phyloP scores from a whole-genome alignment of 192 early-diverging fungal genomes.

The Podila minutissima region DNA sequence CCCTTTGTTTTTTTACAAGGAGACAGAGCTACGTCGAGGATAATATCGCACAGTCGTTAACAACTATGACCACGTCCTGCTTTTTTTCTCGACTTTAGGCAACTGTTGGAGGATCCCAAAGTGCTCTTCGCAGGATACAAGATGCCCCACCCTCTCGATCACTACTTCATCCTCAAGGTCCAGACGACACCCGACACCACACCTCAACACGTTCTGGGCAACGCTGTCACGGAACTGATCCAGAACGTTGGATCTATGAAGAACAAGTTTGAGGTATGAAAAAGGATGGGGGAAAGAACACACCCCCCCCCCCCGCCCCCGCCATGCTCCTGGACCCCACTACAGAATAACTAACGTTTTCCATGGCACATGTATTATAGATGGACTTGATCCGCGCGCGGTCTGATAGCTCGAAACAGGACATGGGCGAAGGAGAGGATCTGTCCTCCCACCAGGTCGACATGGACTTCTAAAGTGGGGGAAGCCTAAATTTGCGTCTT shows the following conservation, averaged over 20 bases:
- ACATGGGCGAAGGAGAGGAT: conserved; percentile 55
- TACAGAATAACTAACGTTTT: no score
- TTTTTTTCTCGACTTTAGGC: conserved; percentile 55
- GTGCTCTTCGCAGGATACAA: conserved; percentile 98
- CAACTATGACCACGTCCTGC: not conserved
- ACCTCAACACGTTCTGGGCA: conserved; percentile 82
- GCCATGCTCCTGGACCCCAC: no score
- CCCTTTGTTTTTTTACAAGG: not conserved
- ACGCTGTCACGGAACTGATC: conserved; percentile 83
- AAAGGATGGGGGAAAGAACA: not conserved
- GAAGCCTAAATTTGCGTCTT: no score
- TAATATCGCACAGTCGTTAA: no score
- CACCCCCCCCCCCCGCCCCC: no score
- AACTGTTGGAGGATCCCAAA: conserved; percentile 89
- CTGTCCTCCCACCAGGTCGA: conserved; percentile 64
- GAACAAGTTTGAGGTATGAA: conserved; percentile 79
- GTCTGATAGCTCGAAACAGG: conserved; percentile 57
- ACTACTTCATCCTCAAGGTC: conserved; percentile 89
- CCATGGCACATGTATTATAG: conserved; percentile 3
- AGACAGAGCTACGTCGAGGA: not conserved
- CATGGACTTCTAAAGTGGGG: conserved; percentile 66
- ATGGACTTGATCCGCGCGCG: conserved; percentile 51
- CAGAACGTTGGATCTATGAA: conserved; percentile 79
- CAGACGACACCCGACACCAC: conserved; percentile 91
- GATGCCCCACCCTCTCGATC: conserved; percentile 95